phyloP scores from a whole-genome alignment of 805 yeast species.

The Torulaspora quercuum region DNA sequence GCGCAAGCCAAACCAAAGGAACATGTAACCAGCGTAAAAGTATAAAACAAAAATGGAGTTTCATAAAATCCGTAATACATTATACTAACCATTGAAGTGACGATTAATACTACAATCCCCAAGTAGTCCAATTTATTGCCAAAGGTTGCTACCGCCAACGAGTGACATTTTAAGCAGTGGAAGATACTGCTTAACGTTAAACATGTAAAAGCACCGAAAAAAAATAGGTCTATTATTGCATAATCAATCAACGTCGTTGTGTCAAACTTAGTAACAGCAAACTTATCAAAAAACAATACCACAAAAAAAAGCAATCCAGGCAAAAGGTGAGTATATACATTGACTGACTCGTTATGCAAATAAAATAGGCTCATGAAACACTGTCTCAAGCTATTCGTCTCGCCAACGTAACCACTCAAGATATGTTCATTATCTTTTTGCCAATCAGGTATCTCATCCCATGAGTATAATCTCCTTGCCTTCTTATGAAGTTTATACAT shows the following conservation, averaged over 20 bases:
- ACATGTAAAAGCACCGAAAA: slow-evolving; percentile 56
- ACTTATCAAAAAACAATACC: slow-evolving; percentile 29
- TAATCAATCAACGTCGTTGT: slow-evolving; percentile 43
- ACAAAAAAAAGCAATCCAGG: slow-evolving; percentile 36
- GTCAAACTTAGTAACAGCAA: slow-evolving; percentile 39
- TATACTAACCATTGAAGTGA: slow-evolving; percentile 56
- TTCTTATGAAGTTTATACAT: slow-evolving; percentile 3
- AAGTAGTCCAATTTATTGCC: slow-evolving; percentile 74
- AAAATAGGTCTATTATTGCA: slow-evolving; percentile 37
- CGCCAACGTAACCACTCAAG: slow-evolving; percentile 56
- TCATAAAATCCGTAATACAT: slow-evolving; percentile 50
- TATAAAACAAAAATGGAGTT: slow-evolving; percentile 33
- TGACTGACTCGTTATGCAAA: slow-evolving; percentile 70
- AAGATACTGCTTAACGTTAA: slow-evolving; percentile 61
- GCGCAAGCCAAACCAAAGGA: slow-evolving; percentile 61
- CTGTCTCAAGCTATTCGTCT: slow-evolving; percentile 45
- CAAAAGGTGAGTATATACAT: slow-evolving; percentile 63
- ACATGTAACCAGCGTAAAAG: slow-evolving; percentile 47
- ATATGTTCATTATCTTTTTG: slow-evolving; percentile 70
- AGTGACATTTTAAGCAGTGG: slow-evolving; percentile 66
- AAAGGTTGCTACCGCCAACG: slow-evolving; percentile 47
- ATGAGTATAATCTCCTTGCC: slow-evolving; percentile 22
- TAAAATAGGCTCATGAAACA: slow-evolving; percentile 51
- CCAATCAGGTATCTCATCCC: slow-evolving; percentile 64
- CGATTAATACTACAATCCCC: slow-evolving; percentile 66